Conservation (phyloP, 2,329 filamentous ascomycete genomes). For the Xylaria sp. region DNA sequence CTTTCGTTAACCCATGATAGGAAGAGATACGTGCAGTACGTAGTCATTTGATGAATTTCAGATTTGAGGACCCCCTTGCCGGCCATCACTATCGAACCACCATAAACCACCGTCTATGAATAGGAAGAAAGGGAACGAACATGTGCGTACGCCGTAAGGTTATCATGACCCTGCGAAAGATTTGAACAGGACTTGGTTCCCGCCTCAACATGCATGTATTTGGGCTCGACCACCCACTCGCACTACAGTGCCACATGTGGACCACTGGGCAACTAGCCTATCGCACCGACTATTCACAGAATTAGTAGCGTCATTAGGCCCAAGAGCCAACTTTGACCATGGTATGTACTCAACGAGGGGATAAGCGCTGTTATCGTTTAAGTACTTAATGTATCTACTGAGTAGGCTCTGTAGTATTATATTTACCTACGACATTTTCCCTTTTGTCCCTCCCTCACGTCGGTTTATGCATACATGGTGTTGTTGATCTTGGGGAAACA, state of each 20-base stretch:
- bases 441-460: not conserved
- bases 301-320: not conserved
- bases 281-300: not conserved
- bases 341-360: not conserved
- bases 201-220: not conserved
- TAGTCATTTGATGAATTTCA: not conserved
- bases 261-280: not conserved
- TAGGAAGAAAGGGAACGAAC: not conserved
- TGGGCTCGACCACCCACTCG: not conserved
- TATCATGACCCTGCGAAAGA: not conserved
- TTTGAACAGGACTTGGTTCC: not conserved
- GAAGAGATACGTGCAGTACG: not conserved
- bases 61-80: not conserved
- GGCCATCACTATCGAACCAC: not conserved
- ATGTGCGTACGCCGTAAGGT: conserved; percentile 4
- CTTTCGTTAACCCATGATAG: not conserved
- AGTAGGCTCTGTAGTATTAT: not conserved
- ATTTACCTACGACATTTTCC: not conserved
- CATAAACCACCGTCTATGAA: not conserved
- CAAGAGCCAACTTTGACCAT: not conserved
- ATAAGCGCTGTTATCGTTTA: conserved; percentile 6
- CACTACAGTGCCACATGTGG: not conserved
- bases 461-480: not conserved
- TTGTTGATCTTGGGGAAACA: not conserved
- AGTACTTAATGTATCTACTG: not conserved